Evolutionary conservation across 345 rosid genomes (phyloP).

Genomic region (Eucalyptus tenuipes): DNA sequence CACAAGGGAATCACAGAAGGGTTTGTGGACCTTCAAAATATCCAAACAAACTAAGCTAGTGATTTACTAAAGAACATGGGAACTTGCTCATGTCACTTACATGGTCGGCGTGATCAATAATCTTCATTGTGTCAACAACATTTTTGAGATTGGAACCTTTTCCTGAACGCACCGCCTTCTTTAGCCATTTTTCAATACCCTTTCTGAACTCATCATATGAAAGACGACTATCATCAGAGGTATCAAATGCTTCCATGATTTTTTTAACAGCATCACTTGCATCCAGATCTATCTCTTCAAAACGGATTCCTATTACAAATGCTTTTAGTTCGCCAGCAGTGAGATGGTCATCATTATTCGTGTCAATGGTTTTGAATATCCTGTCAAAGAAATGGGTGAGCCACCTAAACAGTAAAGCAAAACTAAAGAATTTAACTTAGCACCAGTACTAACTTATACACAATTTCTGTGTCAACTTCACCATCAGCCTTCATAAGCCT

Average conservation of each 20-base stretch:
- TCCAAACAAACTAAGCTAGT: background rate
- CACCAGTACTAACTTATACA: constrained; percentile 31
- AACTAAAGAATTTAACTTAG: background rate
- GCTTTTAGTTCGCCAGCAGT: constrained; percentile 55
- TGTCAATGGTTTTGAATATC: constrained; percentile 60
- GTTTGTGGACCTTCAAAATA: background rate
- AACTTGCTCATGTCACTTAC: constrained; percentile 15
- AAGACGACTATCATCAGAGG: constrained; percentile 18
- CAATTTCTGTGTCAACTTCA: constrained; percentile 30
- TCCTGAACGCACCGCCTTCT: constrained; percentile 17
- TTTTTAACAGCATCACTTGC: constrained; percentile 40
- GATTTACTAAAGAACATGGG: background rate
- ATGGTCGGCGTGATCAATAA: constrained; percentile 19
- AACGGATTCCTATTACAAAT: constrained; percentile 57
- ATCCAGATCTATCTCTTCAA: constrained; percentile 70
- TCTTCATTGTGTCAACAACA: constrained; percentile 17
- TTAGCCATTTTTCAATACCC: constrained; percentile 56
- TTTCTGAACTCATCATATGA: constrained; percentile 26
- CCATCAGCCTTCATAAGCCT: constrained; percentile 53
- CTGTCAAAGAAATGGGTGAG: constrained; percentile 14
- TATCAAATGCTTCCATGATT: constrained; percentile 64
- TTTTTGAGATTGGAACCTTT: constrained; percentile 4
- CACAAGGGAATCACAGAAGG: background rate
- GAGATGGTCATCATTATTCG: constrained; percentile 26
- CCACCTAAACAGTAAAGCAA: background rate